Percentiles rank a stretch among this genome's conserved stretches.
Conservation (phyloP, 441 rosid species). For the Brassica balearica region DNA sequence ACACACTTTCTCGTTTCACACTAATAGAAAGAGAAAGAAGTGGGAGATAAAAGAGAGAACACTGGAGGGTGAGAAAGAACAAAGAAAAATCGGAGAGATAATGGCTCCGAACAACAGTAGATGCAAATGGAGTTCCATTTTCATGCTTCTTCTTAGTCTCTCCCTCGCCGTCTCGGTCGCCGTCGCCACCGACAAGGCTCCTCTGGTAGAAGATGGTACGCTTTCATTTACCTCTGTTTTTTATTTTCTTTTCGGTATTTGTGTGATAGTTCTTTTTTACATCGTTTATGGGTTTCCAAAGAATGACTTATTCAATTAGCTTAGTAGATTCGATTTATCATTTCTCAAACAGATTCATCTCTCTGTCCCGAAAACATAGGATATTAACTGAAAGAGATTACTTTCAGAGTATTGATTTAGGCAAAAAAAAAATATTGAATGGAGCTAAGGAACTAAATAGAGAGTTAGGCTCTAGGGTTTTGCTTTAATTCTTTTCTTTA, state of each 20-base stretch:
- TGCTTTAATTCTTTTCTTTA: not conserved
- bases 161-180: conserved; percentile 44
- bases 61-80: conserved; percentile 10
- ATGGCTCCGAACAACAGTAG: conserved; percentile 46
- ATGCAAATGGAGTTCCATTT: conserved; percentile 47
- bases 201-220: conserved; percentile 68
- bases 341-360: not conserved
- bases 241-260: not conserved
- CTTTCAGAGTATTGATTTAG: not conserved
- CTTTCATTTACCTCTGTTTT: not conserved
- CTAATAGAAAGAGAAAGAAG: conserved; percentile 14
- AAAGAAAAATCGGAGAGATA: not conserved
- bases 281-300: conserved; percentile 24
- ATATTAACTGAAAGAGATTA: not conserved
- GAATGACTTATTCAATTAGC: not conserved
- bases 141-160: conserved; percentile 48
- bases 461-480: not conserved
- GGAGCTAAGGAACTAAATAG: no score
- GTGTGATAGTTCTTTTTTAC: not conserved
- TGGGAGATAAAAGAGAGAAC: conserved; percentile 11
- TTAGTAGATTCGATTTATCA: conserved; percentile 35
- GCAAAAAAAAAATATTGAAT: no score
- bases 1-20: conserved; percentile 37
- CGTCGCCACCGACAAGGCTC: conserved; percentile 39
- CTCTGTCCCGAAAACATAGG: not conserved